Conservation (phyloP, 345 rosid genomes). For the Abelmoschus esculentus region DNA sequence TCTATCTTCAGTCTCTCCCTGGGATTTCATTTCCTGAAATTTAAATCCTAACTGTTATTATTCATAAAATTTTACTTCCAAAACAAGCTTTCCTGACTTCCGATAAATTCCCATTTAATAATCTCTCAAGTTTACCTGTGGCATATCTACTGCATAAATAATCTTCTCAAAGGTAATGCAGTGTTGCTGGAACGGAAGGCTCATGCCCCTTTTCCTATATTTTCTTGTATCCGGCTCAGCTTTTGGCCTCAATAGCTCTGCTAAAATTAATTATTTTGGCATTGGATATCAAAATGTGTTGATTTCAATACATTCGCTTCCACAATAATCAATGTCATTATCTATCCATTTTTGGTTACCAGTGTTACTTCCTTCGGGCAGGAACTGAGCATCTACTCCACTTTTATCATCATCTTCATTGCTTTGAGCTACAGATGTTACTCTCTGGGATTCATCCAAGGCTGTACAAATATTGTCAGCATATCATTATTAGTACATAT, state of each 20-base stretch:
- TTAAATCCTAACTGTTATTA: background rate
- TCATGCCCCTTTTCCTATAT: constrained; percentile 45
- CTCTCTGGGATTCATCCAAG: constrained; percentile 37
- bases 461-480: constrained; percentile 31
- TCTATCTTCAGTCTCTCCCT: constrained; percentile 48
- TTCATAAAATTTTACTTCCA: background rate
- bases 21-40: constrained; percentile 49
- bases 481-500: background rate
- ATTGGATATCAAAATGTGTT: background rate
- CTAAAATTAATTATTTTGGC: background rate
- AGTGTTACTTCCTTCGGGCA: constrained; percentile 12
- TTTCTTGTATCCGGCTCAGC: constrained; percentile 9
- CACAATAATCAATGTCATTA: background rate
- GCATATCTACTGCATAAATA: constrained; percentile 65
- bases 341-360: constrained; percentile 17
- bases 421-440: constrained; percentile 33
- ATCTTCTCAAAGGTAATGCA: constrained; percentile 56
- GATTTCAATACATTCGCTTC: background rate
- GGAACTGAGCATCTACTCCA: constrained; percentile 20
- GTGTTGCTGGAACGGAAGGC: constrained; percentile 63
- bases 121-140: constrained; percentile 35
- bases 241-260: constrained; percentile 11
- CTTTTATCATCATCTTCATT: constrained; percentile 14
- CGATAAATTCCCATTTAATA: background rate
- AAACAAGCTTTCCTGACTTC: background rate